A percentile compares a stretch with the other conserved stretches of the same genome.
phyloP scores from a whole-genome alignment of 2,329 filamentous ascomycete species.

The Hypoxylon sp. region DNA sequence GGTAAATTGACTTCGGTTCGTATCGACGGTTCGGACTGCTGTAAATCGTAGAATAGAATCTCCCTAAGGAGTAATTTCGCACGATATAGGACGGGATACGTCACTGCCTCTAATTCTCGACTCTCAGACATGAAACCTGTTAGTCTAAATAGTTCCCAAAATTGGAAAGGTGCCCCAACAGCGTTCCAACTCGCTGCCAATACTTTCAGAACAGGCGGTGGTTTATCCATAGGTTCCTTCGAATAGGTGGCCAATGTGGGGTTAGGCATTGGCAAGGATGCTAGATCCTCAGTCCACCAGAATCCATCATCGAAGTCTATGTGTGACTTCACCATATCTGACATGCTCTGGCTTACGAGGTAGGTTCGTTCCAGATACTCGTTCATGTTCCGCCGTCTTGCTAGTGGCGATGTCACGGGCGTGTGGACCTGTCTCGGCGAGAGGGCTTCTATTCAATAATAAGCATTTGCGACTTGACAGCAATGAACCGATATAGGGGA shows the following conservation, averaged over 20 bases:
- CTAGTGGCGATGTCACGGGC: conserved; percentile 66
- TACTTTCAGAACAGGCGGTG: conserved; percentile 66
- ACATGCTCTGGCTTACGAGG: conserved; percentile 58
- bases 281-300: conserved; percentile 70
- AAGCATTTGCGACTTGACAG: conserved; percentile 39
- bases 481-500: conserved; percentile 29
- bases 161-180: conserved; percentile 64
- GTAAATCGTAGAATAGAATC: conserved; percentile 67
- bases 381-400: conserved; percentile 66
- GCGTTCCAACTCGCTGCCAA: conserved; percentile 69
- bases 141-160: conserved; percentile 67
- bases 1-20: conserved; percentile 56
- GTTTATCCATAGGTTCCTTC: conserved; percentile 58
- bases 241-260: conserved; percentile 58
- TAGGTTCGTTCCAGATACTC: conserved; percentile 66
- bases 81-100: conserved; percentile 66
- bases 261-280: conserved; percentile 58
- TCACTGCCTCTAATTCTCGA: conserved; percentile 64
- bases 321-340: conserved; percentile 61
- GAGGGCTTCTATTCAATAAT: conserved; percentile 58
- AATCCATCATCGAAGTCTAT: conserved; percentile 71
- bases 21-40: conserved; percentile 65
- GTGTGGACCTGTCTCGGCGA: conserved; percentile 67
- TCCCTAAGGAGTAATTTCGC: conserved; percentile 71
- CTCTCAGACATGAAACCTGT: conserved; percentile 65